Conservation (phyloP, 257 asterid species). For the Striga asiatica region DNA sequence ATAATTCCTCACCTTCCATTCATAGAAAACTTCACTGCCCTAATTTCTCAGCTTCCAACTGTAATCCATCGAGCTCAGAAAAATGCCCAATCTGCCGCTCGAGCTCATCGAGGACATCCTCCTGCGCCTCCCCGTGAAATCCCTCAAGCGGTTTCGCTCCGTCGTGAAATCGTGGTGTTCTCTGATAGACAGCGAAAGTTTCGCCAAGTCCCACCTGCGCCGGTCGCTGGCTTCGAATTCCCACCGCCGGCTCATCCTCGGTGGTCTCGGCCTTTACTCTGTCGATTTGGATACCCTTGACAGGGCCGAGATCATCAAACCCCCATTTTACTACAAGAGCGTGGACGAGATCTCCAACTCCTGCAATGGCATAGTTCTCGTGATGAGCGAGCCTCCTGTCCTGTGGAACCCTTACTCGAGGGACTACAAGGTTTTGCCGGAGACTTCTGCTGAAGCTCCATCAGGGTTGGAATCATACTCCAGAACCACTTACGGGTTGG, state of each 20-base stretch:
- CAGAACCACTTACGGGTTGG: constrained; percentile 36
- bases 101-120: constrained; percentile 35
- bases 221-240: constrained; percentile 18
- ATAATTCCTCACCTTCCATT: no score
- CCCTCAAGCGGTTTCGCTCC: constrained; percentile 32
- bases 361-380: constrained; percentile 33
- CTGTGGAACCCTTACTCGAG: constrained; percentile 43
- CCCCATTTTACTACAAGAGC: constrained; percentile 33
- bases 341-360: constrained; percentile 30
- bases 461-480: constrained; percentile 9
- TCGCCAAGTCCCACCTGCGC: constrained; percentile 29
- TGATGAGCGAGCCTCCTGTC: constrained; percentile 34
- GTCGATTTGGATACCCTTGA: constrained; percentile 21
- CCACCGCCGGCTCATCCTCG: constrained; percentile 22
- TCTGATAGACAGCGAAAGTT: constrained; percentile 24
- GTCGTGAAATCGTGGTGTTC: constrained; percentile 31
- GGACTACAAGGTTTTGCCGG: constrained; percentile 30
- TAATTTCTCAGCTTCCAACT: no score
- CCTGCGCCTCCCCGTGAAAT: constrained; percentile 34
- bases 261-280: constrained; percentile 31
- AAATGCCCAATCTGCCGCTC: constrained; percentile 24
- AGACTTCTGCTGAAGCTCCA: constrained; percentile 1
- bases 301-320: constrained; percentile 23
- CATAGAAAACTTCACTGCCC: no score
- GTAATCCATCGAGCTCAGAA: no score